Conservation (phyloP, 2,329 filamentous ascomycete genomes). For the Periconia digitata region DNA sequence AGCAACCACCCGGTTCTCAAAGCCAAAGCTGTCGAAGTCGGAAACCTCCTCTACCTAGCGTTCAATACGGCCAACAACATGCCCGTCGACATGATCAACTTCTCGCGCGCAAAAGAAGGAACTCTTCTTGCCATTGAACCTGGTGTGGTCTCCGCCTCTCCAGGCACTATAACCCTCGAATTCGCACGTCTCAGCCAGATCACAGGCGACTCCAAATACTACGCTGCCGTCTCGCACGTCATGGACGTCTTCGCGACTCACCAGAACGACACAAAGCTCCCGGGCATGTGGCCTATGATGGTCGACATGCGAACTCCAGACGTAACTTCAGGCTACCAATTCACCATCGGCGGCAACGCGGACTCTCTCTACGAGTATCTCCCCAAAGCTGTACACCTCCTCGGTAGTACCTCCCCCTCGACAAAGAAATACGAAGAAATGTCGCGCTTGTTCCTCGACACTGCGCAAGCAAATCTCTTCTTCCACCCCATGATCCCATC, state of each 20-base stretch:
- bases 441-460: conserved; percentile 54
- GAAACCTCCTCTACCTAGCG: conserved; percentile 74
- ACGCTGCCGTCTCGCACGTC: conserved; percentile 84
- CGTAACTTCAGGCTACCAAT: conserved; percentile 31
- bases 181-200: conserved; percentile 88
- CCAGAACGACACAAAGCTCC: conserved; percentile 70
- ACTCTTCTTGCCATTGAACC: conserved; percentile 63
- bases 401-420: conserved; percentile 47
- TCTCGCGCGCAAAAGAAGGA: conserved; percentile 34
- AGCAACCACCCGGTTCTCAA: conserved; percentile 72
- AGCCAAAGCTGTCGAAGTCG: conserved; percentile 75
- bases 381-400: conserved; percentile 49
- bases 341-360: conserved; percentile 38
- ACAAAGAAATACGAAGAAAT: conserved; percentile 51
- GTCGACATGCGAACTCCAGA: conserved; percentile 48
- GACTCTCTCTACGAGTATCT: conserved; percentile 45
- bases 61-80: conserved; percentile 94
- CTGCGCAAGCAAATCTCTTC: conserved; percentile 48
- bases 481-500: conserved; percentile 52
- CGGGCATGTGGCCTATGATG: conserved; percentile 77
- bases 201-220: conserved; percentile 79
- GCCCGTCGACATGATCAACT: conserved; percentile 63
- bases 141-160: conserved; percentile 22
- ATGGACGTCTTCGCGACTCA: conserved; percentile 76
- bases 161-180: conserved; percentile 77